Base-by-base conservation (phyloP, 2,329 filamentous ascomycete genomes). In the Xylariaceae sp. region DNA sequence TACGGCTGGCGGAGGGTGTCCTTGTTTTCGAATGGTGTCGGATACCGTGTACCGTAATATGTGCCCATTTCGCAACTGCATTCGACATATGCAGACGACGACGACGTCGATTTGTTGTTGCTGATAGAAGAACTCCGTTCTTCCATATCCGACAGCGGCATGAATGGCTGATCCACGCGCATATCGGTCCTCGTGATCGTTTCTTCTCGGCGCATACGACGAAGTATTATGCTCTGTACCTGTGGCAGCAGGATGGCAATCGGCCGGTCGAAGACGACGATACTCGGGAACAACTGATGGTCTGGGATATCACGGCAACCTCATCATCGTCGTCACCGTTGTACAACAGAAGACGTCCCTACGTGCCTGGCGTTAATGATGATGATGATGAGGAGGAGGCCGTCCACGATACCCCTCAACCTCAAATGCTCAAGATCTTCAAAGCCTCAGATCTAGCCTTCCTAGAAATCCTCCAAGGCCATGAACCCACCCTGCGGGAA, bases 21-120 rank as follows among this genome's bases (percentile, higher is more conserved):
- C 69, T 87, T n/a, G 63, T 85, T 19, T 69, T 86, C n/a, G 83
- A 86, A 64, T 86, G 83, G 82, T 81, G 80, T 48, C 66, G 71
- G 2, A 70, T 75, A 31, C 70, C 77, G 1, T 80, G 75, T 57
- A 76, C 80, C 64, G 74, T 76, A 65, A 66, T 79, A 27, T 79
- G 80, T 64, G 74, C 77, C 54, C 82, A 85, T 67, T 85, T 80
- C 64, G 81, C 80, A 4, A 83, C 80, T 2, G 79, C 78, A 0
- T 85, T 80, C 63, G 77, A 83, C 19, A 19, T 57, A 68, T 86
- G 31, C 45, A 56, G 42, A 61, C 62, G 7, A 40, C 50, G 27
- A 47, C 44, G 11, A 47, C 51, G 27, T 50, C 54, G 9, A 19
- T 9, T 4, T 52, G 42, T 2, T 54, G 57, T 12, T 50, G 19